Base-by-base conservation (phyloP, 768 basidiomycete species). In the Pulveroboletus sp. region DNA sequence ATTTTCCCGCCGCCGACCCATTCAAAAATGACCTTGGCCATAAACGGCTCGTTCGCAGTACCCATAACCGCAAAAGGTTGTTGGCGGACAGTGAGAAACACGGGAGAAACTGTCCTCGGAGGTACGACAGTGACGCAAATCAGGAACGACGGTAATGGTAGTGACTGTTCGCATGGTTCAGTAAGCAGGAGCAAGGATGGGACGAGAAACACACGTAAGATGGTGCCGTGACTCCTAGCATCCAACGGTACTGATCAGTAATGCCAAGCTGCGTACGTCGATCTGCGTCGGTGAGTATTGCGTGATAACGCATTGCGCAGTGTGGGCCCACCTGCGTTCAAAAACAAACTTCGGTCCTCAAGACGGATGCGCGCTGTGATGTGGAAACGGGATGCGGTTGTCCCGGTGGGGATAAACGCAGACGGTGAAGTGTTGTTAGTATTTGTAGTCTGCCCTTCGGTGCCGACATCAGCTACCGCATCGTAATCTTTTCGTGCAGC, bases 161-260 rank as follows among this genome's bases (percentile, higher is more conserved):
- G 54, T 12, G 65, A 69, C 65, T 67, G 35, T 23, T 38, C 34
- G 2, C 30, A 30, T n/a, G 22, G 36, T 5, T 46, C 42, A 34
- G 31, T 9, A 43, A 24, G 29, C 35, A 47, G 34, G 41, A n/a
- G 43, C 44, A 14, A 34, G 14, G 34, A 17, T 43, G 17, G 48
- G 31, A n/a, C 20, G 44, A 34, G 19, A 14, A 20, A 67, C 77
- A 29, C 42, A 78, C 77, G 55, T 78, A 78, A 26, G 74, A 75
- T 5, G 78, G 77, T 13, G 78, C 66, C 1, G 68, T 68, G 8
- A 77, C 65, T 12, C 60, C 60, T 7, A 79, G 51, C 57, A 73
- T 70, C 77, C 77, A 80, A n/a, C 70, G 66, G 57, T 78, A 77
- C 4, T 75, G 62, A 55, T 76, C 56, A 59, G 63, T 34, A 52